These are phyloP conservation scores for Aspergillus nomiae DNA, from an alignment of 2,329 filamentous ascomycete species.

Conservation along the genomic window DNA sequence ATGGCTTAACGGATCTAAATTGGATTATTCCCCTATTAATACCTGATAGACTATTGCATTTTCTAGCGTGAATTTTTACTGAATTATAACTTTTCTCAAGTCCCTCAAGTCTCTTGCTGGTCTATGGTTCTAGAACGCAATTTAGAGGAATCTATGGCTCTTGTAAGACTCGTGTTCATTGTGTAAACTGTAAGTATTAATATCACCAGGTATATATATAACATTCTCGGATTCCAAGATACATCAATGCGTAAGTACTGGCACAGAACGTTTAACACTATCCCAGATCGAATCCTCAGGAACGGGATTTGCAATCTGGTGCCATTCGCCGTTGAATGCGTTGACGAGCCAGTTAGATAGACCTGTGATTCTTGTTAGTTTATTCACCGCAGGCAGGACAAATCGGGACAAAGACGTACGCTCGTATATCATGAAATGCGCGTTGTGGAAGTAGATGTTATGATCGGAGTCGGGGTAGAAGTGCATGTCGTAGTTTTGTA, in stretches of 20 bases:
- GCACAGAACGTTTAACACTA: slow-evolving; percentile 22
- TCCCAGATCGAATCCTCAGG: slow-evolving; percentile 43
- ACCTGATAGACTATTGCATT: neutral
- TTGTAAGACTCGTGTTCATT: neutral
- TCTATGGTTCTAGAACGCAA: neutral
- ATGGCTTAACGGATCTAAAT: neutral
- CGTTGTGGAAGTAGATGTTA: slow-evolving; percentile 91
- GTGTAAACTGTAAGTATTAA: neutral
- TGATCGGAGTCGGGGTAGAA: slow-evolving; percentile 97
- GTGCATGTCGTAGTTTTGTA: slow-evolving; percentile 96
- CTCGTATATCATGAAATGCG: slow-evolving; percentile 86
- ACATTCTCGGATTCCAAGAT: neutral
- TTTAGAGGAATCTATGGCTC: neutral
- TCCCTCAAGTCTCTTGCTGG: neutral
- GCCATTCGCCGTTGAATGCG: slow-evolving; percentile 96
- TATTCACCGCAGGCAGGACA: neutral
- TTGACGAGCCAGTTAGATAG: slow-evolving; percentile 85
- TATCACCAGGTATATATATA: neutral
- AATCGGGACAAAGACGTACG: slow-evolving; percentile 59
- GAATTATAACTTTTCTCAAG: neutral
- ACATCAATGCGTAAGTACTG: slow-evolving; percentile 11
- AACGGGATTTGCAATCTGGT: slow-evolving; percentile 57
- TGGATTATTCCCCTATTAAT: neutral
- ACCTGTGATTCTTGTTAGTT: slow-evolving; percentile 17
- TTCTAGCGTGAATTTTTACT: neutral